Evolutionary conservation across 768 basidiomycete genomes (phyloP), one percentile per base, ranked within the genome.

Genomic region (Xerocomus brunneocitrinus): DNA sequence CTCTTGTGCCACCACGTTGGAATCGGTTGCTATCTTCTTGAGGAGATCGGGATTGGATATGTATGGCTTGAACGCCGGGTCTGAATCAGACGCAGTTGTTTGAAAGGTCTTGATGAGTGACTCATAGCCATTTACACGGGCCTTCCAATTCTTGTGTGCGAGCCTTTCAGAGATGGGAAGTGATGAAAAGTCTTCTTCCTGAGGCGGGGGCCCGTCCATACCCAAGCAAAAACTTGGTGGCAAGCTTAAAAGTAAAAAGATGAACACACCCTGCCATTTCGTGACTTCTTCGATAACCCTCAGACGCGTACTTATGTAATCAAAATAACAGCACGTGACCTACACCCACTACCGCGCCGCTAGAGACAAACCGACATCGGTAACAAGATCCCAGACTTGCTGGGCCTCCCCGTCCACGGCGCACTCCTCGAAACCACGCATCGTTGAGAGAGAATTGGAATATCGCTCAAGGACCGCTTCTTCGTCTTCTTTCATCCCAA

Each of bases 61-160:
- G 70, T 93, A 98, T 12, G 91, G 90, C 62, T 83, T 85, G 77
- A 99, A 98, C 27, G 89, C 89, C 45, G 93, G 91, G 77, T 98
- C 95, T 60, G 83, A 82, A 68, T 98, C 95, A 45, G 92, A 93
- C 61, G 87, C 87, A 46, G 94, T 93, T 41, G 83, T 87, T 65
- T 85, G 84, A 69, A 97, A 97, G 53, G 81, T 85, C 72, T 89
- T 87, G 74, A 87, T 82, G 58, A 98, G 82, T 22, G 87, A 73
- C 66, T 91, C 89, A 70, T 98, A 99, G 57, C 83, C 97, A 69
- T 84, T 92, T 63, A 95, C 83, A 61, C 97, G 86, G 53, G 97
- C 97, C 73, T 98, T 98, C 97, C 97, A 99, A 69, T 95, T 95
- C 80, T 98, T 98, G 77, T 98, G 92, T 6, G 82, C 74, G 52